A percentile compares a stretch with the other conserved stretches of the same genome.
phyloP scores from a whole-genome alignment of 192 early-diverging fungal species.

The Cetraspora pellucida region DNA sequence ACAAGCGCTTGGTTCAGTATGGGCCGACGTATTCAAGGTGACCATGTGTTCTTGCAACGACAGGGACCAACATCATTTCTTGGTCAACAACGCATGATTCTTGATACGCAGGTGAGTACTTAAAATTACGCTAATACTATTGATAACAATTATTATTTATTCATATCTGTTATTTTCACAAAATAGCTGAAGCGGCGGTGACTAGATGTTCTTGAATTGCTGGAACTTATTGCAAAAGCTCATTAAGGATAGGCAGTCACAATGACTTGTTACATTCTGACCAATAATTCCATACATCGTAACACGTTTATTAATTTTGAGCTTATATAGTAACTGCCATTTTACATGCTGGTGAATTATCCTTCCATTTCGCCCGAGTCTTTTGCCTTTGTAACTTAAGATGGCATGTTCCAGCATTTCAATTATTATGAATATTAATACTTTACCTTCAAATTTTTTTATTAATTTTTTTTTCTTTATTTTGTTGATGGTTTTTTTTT shows the following conservation, averaged over 20 bases:
- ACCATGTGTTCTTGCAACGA: conserved; percentile 51
- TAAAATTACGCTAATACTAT: background rate
- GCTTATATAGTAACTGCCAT: too few species aligned
- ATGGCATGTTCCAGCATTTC: background rate
- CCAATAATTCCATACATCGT: background rate
- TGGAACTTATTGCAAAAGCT: conserved; percentile 26
- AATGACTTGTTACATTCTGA: background rate
- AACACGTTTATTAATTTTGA: background rate
- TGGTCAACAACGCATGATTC: conserved; percentile 45
- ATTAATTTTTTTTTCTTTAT: conserved; percentile 2
- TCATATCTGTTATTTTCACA: background rate
- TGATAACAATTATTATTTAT: background rate
- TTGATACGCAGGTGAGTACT: conserved; percentile 4
- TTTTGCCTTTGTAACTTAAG: background rate
- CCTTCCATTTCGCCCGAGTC: too few species aligned
- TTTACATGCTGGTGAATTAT: too few species aligned
- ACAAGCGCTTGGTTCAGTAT: conserved; percentile 80
- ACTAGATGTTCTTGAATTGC: conserved; percentile 31
- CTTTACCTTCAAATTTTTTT: background rate
- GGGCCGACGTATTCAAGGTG: conserved; percentile 48
- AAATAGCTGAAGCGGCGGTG: conserved; percentile 31
- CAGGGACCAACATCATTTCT: conserved; percentile 42
- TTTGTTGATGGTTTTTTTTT: background rate
- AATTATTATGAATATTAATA: background rate
- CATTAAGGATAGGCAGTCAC: conserved; percentile 6